These are phyloP conservation scores for Pestalotiopsis sp. DNA, from an alignment of 2,329 filamentous ascomycete genomes.

Conservation along the genomic window DNA sequence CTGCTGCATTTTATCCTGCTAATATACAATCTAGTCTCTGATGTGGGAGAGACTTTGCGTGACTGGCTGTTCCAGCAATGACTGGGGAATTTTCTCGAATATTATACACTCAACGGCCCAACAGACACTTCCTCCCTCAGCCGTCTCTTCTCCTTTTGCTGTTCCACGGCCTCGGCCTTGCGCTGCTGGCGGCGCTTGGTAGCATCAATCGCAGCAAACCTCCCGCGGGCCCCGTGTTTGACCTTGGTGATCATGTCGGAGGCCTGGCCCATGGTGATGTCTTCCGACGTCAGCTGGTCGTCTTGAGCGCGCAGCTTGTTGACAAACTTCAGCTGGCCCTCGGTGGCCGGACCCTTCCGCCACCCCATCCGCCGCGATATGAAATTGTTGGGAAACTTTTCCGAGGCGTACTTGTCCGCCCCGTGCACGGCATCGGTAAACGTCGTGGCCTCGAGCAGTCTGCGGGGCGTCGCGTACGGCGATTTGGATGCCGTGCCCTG, in stretches of 20 bases:
- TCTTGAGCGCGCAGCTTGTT: constrained; percentile 66
- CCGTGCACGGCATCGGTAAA: constrained; percentile 80
- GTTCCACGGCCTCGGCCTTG: constrained; percentile 38
- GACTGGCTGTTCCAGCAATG: too few relatives aligned
- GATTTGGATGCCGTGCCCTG: constrained; percentile 43
- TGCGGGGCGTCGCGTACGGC: constrained; percentile 70
- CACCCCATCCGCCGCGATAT: constrained; percentile 70
- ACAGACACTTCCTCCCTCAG: constrained; percentile 56
- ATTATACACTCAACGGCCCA: constrained; percentile 48
- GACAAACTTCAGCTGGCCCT: constrained; percentile 68
- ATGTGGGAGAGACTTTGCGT: too few relatives aligned
- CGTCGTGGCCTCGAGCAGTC: constrained; percentile 65
- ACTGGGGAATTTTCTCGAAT: background rate
- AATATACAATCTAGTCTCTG: too few relatives aligned
- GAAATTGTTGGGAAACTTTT: constrained; percentile 67
- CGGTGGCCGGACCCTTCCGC: constrained; percentile 67
- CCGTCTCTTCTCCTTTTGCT: constrained; percentile 35
- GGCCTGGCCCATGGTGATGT: constrained; percentile 79
- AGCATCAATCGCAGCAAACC: constrained; percentile 56
- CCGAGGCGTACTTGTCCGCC: constrained; percentile 77
- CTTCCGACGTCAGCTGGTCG: constrained; percentile 54
- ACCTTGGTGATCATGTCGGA: constrained; percentile 92
- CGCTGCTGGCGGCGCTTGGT: constrained; percentile 53
- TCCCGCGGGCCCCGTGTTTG: constrained; percentile 76
- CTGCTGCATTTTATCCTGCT: too few relatives aligned